A percentile compares a stretch with the other conserved stretches of the same genome.
phyloP scores from a whole-genome alignment of 2,329 filamentous ascomycete genomes.

The Pseudovirgaria hyperparasitica region DNA sequence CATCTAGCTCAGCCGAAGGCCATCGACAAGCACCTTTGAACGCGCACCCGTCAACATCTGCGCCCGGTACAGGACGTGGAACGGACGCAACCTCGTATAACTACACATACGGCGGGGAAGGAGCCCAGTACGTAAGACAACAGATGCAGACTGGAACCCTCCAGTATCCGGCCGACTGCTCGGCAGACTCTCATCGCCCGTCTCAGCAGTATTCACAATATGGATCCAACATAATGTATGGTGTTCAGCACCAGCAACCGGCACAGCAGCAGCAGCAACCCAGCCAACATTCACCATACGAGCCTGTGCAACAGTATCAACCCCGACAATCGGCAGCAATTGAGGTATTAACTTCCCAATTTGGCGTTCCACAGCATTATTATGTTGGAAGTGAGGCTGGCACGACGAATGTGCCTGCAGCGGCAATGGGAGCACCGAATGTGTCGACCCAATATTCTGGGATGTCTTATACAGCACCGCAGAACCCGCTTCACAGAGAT shows the following conservation, averaged over 20 bases:
- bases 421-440: conserved; percentile 45
- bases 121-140: conserved; percentile 43
- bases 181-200: conserved; percentile 45
- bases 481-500: conserved; percentile 42
- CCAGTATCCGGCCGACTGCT: conserved; percentile 50
- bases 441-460: conserved; percentile 52
- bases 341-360: conserved; percentile 58
- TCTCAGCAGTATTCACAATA: conserved; percentile 38
- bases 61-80: conserved; percentile 25
- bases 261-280: conserved; percentile 20
- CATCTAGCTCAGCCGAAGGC: conserved; percentile 34
- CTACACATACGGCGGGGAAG: conserved; percentile 42
- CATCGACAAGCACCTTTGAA: conserved; percentile 34
- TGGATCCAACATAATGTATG: conserved; percentile 64
- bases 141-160: conserved; percentile 37
- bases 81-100: conserved; percentile 29
- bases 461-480: conserved; percentile 46
- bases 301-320: conserved; percentile 62
- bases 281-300: conserved; percentile 52
- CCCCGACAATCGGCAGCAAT: conserved; percentile 64
- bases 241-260: conserved; percentile 53
- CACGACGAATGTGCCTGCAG: conserved; percentile 46
- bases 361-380: conserved; percentile 63
- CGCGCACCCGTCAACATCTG: conserved; percentile 29
- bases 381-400: conserved; percentile 49